Evolutionary conservation across 768 basidiomycete genomes (phyloP), one percentile per base, ranked within the genome.

Genomic region (Psilocybe subaeruginosa): DNA sequence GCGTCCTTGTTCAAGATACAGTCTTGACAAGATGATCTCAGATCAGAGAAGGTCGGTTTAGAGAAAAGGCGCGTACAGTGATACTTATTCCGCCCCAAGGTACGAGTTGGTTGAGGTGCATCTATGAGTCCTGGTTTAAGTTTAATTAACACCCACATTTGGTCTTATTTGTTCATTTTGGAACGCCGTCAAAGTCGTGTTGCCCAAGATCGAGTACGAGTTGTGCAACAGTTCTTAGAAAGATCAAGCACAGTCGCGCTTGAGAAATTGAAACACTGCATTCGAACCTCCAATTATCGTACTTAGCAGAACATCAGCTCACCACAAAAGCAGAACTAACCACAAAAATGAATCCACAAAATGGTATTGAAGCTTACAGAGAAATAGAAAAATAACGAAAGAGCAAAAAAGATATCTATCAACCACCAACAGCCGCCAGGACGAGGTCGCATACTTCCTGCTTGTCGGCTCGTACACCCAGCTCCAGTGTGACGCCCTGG

Each of bases 381-480:
- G 46, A 47, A 57, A 57, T 55, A 16, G 9, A 49, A 29, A 57
- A 48, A 57, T 23, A 49, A 57, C 46, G 48, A 52, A 56, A 65
- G 53, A 61, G 48, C 41, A 64, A 64, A 52, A 57, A 39, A 47
- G 12, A 55, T 27, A 55, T 55, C 54, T 43, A 56, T 47, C 54
- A 90, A 64, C 89, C 88, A 64, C 89, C 87, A 67, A 99, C 95
- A 49, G 97, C 97, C 37, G 91, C 84, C 60, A 99, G 84, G 19
- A 99, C 93, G 52, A 99, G 84, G 65, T 88, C 83, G 69, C 93
- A 95, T 5, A 88, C 93, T 65, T 86, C 87, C 72, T 92, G 87
- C 76, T 91, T 90, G 74, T 99, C 97, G 54, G 95, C 95, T 53
- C 97, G 88, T 19, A 97, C 96, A 30, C 84, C 82, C 46, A 99